These are phyloP conservation scores for Casuarina glauca DNA, from an alignment of 306 rosid species.

Conservation along the genomic window DNA sequence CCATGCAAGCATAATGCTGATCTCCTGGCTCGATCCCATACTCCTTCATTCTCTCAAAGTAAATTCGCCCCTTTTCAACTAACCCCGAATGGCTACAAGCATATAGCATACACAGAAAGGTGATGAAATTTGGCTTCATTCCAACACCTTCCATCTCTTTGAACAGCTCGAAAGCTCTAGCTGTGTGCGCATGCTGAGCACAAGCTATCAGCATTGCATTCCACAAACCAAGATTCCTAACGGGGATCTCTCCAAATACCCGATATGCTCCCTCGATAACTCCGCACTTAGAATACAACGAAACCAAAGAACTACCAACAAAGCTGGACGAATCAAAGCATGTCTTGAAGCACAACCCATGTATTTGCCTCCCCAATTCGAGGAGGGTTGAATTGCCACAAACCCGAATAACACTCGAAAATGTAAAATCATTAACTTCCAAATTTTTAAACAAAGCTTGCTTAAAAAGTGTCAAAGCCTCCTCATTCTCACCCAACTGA, in stretches of 20 bases:
- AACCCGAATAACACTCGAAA: conserved; percentile 76
- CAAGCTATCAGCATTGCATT: conserved; percentile 80
- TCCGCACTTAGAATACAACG: conserved; percentile 74
- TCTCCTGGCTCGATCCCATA: conserved; percentile 71
- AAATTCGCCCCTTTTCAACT: conserved; percentile 59
- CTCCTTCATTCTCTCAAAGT: conserved; percentile 62
- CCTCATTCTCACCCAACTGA: conserved; percentile 63
- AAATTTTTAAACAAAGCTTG: conserved; percentile 41
- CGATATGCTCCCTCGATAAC: conserved; percentile 68
- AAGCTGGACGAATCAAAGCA: conserved; percentile 68
- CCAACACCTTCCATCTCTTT: conserved; percentile 53
- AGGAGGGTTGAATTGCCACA: conserved; percentile 62
- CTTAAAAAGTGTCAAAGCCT: conserved; percentile 62
- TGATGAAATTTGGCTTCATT: conserved; percentile 81
- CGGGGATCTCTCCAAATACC: conserved; percentile 55
- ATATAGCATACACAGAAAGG: conserved; percentile 72
- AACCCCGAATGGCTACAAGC: conserved; percentile 91
- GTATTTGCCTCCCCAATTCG: conserved; percentile 73
- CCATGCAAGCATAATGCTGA: conserved; percentile 76
- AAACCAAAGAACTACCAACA: conserved; percentile 78
- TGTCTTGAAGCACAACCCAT: conserved; percentile 72
- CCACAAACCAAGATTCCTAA: conserved; percentile 85
- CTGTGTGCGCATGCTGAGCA: conserved; percentile 79
- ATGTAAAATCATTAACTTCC: conserved; percentile 74
- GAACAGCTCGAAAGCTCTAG: conserved; percentile 55